Base-by-base conservation (phyloP, 2,329 filamentous ascomycete genomes). In the Neonectria faginata region DNA sequence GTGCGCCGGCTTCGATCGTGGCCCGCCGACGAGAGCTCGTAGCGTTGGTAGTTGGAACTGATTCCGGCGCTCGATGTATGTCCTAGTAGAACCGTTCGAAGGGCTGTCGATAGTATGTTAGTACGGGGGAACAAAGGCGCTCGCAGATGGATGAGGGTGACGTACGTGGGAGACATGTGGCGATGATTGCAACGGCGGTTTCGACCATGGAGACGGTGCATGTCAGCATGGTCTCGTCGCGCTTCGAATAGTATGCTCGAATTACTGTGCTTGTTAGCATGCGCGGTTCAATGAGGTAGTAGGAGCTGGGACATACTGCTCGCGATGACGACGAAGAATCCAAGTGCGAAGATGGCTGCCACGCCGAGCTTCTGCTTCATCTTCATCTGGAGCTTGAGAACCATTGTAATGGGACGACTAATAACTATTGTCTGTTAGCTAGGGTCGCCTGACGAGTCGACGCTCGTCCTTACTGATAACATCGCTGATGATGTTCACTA, bases 191-290 rank as follows among this genome's bases (percentile, higher is more conserved):
- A 8, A 81, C 76, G 4, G 78, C 69, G 0, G 76, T 77, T 56
- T 79, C 77, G n/a, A 79, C 69, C 76, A 79, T 79, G 4, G 76
- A 78, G 18, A 79, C 76, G 1, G 77, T 79, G 63, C 77, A 79
- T 2, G 77, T 79, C 39, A 79, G 54, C 77, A 79, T 79, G 1
- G 76, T 78, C 58, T 78, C 74, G 56, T 76, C 75, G 4, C 67
- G 68, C 57, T 75, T 74, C 0, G 76, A 78, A 29, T 74, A 79
- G 25, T 77, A 76, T 4, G 77, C 77, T 63, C 77, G 76, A 22
- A 79, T 73, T 2, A 79, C 74, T 76, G 18, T 0, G 1, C 27
- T 0, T 1, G 33, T 71, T 16, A 71, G 69, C 5, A 2, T 0
- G 7, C 2, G 2, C 25, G 0, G 3, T 8, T 6, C 2, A 10